Base-by-base conservation (phyloP, 1,284 basidiomycete species). In the Stereum hirsutum region DNA sequence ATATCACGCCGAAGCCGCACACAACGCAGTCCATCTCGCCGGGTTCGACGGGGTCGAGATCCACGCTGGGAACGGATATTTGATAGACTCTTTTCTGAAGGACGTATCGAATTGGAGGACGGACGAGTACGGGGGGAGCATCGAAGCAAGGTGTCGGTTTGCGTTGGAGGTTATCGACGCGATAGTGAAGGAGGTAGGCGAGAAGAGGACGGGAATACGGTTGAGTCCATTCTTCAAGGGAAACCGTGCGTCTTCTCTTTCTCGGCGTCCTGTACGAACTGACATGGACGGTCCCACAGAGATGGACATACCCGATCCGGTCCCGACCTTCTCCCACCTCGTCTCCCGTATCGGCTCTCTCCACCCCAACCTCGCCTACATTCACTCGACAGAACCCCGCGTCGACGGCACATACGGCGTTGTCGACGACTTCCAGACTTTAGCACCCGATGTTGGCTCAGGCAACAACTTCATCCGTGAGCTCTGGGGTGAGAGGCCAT, bases 121-220 rank as follows among this genome's bases (percentile, higher is more conserved):
- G 11, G 78, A 83, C 58, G 59, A 65, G 31, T 83, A 77, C 55
- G 78, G 78, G 6, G 78, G 76, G 3, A 64, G 65, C 4, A 47
- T 75, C 23, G 72, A 75, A 57, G 78, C 78, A 54, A 62, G 79
- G 17, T 51, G 60, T 2, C 58, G 70, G n/a, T 79, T 81, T 46
- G 52, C 63, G 1, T 57, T 77, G 49, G 64, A 66, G 52, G 63
- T 71, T 15, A 54, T 70, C 26, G 62, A 67, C 3, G 38, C 38
- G 11, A 54, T 60, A 3, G 51, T 48, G 8, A 44, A 49, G 5
- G 56, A 52, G 11, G 51, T 61, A 5, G 58, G 58, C 1, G 42
- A 46, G 17, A 45, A 50, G n/a, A 51, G 60, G 21, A 59, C 61
- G 10, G 69, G 61, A 7, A 58, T 82, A 46, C 64, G 78, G 10